These are phyloP conservation scores for Rhodamnia rubescens DNA, from an alignment of 345 rosid species.

Conservation along the genomic window DNA sequence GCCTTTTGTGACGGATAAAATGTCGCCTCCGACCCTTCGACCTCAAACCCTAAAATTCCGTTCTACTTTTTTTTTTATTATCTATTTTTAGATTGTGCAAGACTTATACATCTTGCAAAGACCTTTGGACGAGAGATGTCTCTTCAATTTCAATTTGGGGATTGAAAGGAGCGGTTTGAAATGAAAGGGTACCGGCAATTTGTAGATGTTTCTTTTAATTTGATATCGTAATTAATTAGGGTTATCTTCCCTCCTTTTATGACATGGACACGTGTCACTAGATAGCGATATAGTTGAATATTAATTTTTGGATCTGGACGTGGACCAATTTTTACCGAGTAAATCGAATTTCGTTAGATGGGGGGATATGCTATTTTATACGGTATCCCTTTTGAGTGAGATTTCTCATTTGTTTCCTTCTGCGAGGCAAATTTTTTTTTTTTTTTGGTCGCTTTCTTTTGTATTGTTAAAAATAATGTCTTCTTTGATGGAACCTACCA, in stretches of 20 bases:
- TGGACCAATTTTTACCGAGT: not conserved
- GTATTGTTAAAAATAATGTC: not conserved
- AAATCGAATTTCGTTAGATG: not conserved
- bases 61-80: too few relatives aligned
- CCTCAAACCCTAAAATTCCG: too few relatives aligned
- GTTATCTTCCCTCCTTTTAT: not conserved
- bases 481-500: not conserved
- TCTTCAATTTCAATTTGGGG: not conserved
- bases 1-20: not conserved
- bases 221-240: not conserved
- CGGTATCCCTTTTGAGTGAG: not conserved
- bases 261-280: not conserved
- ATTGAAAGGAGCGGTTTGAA: not conserved
- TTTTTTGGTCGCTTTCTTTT: not conserved
- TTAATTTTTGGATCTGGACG: not conserved
- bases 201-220: not conserved
- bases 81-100: not conserved
- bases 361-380: not conserved
- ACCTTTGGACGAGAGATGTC: not conserved
- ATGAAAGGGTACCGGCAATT: not conserved
- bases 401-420: not conserved
- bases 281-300: not conserved
- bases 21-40: not conserved
- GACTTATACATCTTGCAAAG: not conserved
- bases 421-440: not conserved